Percentiles rank a stretch among this genome's conserved stretches.
phyloP scores from a whole-genome alignment of 192 early-diverging fungal species.

The Coemansia aciculifera region DNA sequence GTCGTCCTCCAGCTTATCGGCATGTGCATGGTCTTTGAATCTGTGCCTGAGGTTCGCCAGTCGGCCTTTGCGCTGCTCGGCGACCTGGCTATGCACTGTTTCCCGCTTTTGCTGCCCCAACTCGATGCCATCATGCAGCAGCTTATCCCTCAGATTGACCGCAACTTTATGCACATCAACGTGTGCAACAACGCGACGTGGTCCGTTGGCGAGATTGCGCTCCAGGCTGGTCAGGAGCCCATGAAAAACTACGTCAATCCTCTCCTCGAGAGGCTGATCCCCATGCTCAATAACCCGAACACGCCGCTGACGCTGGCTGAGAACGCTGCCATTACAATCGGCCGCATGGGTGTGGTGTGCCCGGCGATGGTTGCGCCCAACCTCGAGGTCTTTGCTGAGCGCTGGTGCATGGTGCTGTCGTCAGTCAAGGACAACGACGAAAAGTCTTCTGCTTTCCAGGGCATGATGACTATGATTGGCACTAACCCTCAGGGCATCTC shows the following conservation, averaged over 20 bases:
- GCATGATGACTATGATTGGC: constrained; percentile 90
- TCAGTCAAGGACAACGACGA: constrained; percentile 92
- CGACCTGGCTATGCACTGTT: constrained; percentile 92
- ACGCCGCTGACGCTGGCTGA: constrained; percentile 81
- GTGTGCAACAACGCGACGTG: constrained; percentile 99
- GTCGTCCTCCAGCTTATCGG: constrained; percentile 75
- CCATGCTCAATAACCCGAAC: constrained; percentile 68
- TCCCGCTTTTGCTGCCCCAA: constrained; percentile 77
- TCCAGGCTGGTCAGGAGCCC: constrained; percentile 70
- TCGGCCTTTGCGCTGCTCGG: constrained; percentile 95
- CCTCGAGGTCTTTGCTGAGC: constrained; percentile 77
- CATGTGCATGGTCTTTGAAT: constrained; percentile 73
- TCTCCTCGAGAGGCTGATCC: constrained; percentile 82
- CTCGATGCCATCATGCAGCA: constrained; percentile 79
- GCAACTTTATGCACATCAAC: constrained; percentile 59
- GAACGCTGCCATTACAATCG: constrained; percentile 96
- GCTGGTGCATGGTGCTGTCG: constrained; percentile 79
- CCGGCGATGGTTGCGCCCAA: constrained; percentile 83
- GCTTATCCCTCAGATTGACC: constrained; percentile 73
- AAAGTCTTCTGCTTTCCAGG: constrained; percentile 95
- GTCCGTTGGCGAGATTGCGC: constrained; percentile 95
- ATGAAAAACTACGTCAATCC: constrained; percentile 81
- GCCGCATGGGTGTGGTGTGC: constrained; percentile 89
- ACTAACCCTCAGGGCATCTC: constrained; percentile 83
- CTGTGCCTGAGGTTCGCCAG: constrained; percentile 84